Evolutionary conservation across 257 asterid species (phyloP), one percentile per base, ranked within the genome.

Genomic region (Gynochthodes officinalis): DNA sequence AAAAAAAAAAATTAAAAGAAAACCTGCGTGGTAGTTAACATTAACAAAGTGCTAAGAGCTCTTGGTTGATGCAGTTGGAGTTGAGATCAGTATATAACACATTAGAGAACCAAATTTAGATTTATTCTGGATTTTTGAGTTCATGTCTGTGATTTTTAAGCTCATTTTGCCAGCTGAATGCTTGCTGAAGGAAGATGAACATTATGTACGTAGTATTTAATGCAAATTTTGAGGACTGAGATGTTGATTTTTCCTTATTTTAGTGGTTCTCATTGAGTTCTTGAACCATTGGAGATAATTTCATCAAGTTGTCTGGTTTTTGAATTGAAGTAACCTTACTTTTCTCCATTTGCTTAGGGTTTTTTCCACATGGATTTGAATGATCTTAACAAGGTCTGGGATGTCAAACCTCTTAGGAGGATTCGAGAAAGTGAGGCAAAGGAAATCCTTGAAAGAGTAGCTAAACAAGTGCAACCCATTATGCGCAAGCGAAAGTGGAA

Each of bases 341-440:
- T 63, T 44, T 58, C 70, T 27, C 74, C 55, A 40, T 60, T 72
- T 49, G 68, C 76, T 80, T 73, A 64, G 25, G 76, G 15, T 16
- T 75, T 58, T 76, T 65, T 82, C 73, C 52, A 11, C 25, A 91
- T 88, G 95, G 88, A 91, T 82, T 84, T 89, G 72, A 84, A 86
- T 73, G 93, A 89, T 84, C 96, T 89, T 53, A 86, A 88, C 90
- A 92, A 89, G 80, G 96, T 92, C 46, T 88, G 96, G 98, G 96
- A 92, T 73, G 81, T 90, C 71, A 84, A 80, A 69, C 84, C 96
- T 64, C 84, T 92, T 23, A 84, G 82, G 75, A 88, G 86, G 83
- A 82, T 77, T 21, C 82, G 90, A 52, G 96, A 89, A 73, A 88
- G 82, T 72, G 98, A 86, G 78, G 92, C 96, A 1, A 83, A 68